Base-by-base conservation (phyloP, 257 asterid species). In the Galeopsis tetrahit region DNA sequence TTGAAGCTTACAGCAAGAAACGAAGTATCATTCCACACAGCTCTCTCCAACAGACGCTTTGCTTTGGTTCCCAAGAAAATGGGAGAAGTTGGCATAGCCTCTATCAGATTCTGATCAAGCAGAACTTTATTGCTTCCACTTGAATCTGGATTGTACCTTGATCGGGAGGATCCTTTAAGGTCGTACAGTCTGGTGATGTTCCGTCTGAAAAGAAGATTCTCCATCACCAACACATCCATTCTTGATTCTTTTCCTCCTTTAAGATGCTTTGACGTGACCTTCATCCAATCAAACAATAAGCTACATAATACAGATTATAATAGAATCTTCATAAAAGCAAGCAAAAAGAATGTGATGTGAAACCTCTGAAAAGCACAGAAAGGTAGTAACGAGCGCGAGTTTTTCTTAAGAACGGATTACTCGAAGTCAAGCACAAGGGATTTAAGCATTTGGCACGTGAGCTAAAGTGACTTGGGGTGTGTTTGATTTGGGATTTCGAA, bases 221-320 rank as follows among this genome's bases (percentile, higher is more conserved):
- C 97, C 97, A 90, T 90, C 73, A 90, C 97, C 87, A 90, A 70
- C 63, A 90, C 91, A 84, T 88, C 92, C 89, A 88, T 89, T 78
- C 74, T 82, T 28, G 85, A 40, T 83, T 90, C 95, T 68, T 85
- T 90, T 66, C 95, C 96, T 40, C 95, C 92, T 82, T 90, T 88
- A 74, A 82, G 60, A 75, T 86, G 84, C 82, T 90, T 90, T 36
- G 88, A 59, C 0, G 90, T 78, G 66, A 90, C 92, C 96, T 90
- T 66, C 72, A 69, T 38, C 80, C 69, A 75, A 73, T 73, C 69
- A 69, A 74, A 57, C 56, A 9, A 68, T 73, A n/a, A 81, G 73
- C 69, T 36, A 43, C 1, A 21, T 21, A 53, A 15, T 9, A 64
- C 59, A 73, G 58, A 56, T 36, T 63, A 28, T 17, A 53, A 56